Evolutionary conservation across 73 alveolate species (phyloP), one percentile per base, ranked within the genome.

Genomic region (Stentor roeselii): DNA sequence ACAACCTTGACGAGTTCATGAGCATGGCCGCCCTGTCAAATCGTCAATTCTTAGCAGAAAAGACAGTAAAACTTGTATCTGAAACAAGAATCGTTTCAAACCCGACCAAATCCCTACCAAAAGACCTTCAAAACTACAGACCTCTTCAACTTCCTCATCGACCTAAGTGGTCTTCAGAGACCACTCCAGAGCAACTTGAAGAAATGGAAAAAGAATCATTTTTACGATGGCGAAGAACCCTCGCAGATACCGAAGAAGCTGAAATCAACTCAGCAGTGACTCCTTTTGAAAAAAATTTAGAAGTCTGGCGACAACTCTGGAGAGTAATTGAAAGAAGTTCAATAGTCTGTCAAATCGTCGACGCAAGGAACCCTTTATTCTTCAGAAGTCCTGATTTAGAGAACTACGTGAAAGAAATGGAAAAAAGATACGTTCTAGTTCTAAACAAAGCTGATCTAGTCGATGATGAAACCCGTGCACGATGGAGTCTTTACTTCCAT

Each of bases 261-360:
- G 94, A 96, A 85, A 91, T 96, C 39, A 92, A 91, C 42, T 78
- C 93, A 61, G 90, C 98, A 50, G 93, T 97, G 77, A 97, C 99
- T 3, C 99, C 99, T 27, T 98, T 94, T 87, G 99, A 98, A 87
- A 96, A 98, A 96, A 98, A 98, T 86, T 59, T 98, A 36, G 98
- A 97, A 75, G 99, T 98, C 3, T 98, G 99, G 99, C 90, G 95
- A 76, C 95, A 98, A 84, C 94, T 98, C 38, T 98, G 99, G 99
- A 91, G 98, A 87, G 99, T 97, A 30, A 95, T 97, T 27, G 99
- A 98, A 61, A 93, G 92, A 80, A 82, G 97, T 32, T 97, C 96
- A 74, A 82, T 98, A 60, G 86, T 97, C 37, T 89, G 96, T 42
- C 94, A 95, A 88, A 96, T 98, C 34, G 99, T 98, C 14, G 99